Base-by-base conservation (phyloP, 2,329 filamentous ascomycete genomes). In the Aureobasidium sp. region DNA sequence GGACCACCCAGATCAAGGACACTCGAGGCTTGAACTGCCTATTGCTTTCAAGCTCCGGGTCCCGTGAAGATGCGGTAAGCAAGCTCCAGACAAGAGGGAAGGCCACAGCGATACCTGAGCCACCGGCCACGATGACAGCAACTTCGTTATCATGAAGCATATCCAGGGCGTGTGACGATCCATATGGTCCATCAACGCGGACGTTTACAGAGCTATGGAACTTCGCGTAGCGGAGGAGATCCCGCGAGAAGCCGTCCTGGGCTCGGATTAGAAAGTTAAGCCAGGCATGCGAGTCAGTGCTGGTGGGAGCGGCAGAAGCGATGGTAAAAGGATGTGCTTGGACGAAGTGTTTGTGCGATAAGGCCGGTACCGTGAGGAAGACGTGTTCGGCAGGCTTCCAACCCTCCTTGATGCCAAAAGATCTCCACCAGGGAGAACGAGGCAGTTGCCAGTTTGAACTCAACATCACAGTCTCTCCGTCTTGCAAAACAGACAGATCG, bases 251-350 rank as follows among this genome's bases (percentile, higher is more conserved):
- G 14, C 86, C 84, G 48, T 78, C 72, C 65, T 84, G 81, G 5
- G 81, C 80, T 64, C 85, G 81, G 64, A 88, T 82, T 31, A 87
- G 77, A 14, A 88, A 78, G 14, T 77, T 77, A 64, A 87, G 73
- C 74, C 77, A 81, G 3, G 80, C 80, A 64, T 82, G 79, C 14
- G 68, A 65, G n/a, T 73, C 65, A 14, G 45, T 7, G 27, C 62
- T 62, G 17, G 49, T n/a, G 3, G 83, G 81, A 11, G 84, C 83
- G 0, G 80, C 79, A 2, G 85, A 87, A 17, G 84, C 81, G 61
- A 88, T 86, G 9, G 84, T 87, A 71, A 88, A 88, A 0, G 85
- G 86, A 68, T 88, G 85, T 0, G 84, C 78, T 71, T 88, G 85
- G 1, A 86, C 69, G 2, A 74, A 68, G 67, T 86, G 80, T 60